Evolutionary conservation across 176 grass and related monocot genomes (phyloP), one percentile per base, ranked within the genome.

Genomic region (Olyra latifolia): DNA sequence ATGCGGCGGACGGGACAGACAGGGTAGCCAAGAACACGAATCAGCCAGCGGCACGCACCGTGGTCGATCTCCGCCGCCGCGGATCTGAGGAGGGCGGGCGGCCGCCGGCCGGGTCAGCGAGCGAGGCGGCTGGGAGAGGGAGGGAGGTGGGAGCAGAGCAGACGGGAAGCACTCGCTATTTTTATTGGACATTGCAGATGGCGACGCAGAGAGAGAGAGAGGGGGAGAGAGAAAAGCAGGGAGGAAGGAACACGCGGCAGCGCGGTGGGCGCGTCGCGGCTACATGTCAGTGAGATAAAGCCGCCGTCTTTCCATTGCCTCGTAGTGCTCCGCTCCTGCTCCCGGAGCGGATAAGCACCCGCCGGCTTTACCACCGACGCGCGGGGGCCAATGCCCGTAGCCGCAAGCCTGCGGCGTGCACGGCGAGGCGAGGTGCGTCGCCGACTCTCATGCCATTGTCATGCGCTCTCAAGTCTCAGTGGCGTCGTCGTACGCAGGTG

Each of bases 201-300:
- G 66, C 66, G 66, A 69, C 3, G 12, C 40, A 30, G 23, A 23
- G 5, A 27, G 42, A 10, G 46, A n/a, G 20, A n/a, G n/a, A n/a
- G 46, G 2, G 5, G n/a, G 32, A 0, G 7, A 35, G 32, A 35
- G 32, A 35, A 4, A 35, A 4, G 32, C 32, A 3, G 32, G 32
- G 32, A 35, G 32, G 32, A 28, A 16, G 73, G 55, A 32, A 45
- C 62, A 70, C 78, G 78, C 78, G 52, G 78, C 78, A 70, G 23
- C 63, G 22, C 10, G 59, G 27, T 61, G 13, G 4, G 61, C 13
- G 61, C 14, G 61, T 19, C 0, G 49, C 50, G 1, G 66, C 8
- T 69, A 69, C 7, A 15, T 45, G 66, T 69, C 41, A 45, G 67
- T 1, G 50, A 54, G 50, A n/a, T 17, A 17, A 53, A 23, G n/a